phyloP scores from a whole-genome alignment of 345 rosid genomes.

The Sapria himalayana region DNA sequence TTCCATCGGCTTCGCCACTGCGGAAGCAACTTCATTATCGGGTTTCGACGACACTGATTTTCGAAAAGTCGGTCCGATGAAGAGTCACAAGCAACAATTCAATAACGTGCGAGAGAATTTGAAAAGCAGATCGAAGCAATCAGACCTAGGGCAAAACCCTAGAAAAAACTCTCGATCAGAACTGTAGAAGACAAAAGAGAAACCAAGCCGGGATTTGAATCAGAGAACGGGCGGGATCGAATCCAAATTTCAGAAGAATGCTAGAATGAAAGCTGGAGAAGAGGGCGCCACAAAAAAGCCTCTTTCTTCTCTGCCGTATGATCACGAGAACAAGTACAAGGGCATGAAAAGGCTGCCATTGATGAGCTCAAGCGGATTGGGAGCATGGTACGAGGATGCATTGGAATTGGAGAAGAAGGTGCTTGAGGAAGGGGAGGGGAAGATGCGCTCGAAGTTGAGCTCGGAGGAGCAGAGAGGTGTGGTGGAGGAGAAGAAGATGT shows the following conservation, averaged over 20 bases:
- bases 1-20: constrained; percentile 48
- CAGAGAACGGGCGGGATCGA: too few species aligned
- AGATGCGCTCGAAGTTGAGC: constrained; percentile 15
- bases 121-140: too few species aligned
- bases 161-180: too few species aligned
- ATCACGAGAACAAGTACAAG: constrained; percentile 24
- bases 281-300: constrained; percentile 15
- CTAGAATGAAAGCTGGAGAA: constrained; percentile 3
- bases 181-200: too few species aligned
- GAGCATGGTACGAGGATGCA: constrained; percentile 63
- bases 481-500: constrained; percentile 44
- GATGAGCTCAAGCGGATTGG: constrained; percentile 45
- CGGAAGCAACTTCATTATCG: constrained; percentile 23
- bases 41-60: constrained; percentile 65
- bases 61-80: constrained; percentile 22
- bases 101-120: too few species aligned
- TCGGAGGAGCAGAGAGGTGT: constrained; percentile 31
- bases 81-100: constrained; percentile 11
- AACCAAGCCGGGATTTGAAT: too few species aligned
- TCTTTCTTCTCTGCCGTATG: constrained; percentile 35
- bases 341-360: constrained; percentile 45
- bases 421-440: constrained; percentile 20
- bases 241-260: too few species aligned
- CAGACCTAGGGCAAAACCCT: constrained; percentile 5
- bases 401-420: constrained; percentile 55